Evolutionary conservation across 768 basidiomycete species (phyloP), one percentile per base, ranked within the genome.

Genomic region (Amanita inopinata): DNA sequence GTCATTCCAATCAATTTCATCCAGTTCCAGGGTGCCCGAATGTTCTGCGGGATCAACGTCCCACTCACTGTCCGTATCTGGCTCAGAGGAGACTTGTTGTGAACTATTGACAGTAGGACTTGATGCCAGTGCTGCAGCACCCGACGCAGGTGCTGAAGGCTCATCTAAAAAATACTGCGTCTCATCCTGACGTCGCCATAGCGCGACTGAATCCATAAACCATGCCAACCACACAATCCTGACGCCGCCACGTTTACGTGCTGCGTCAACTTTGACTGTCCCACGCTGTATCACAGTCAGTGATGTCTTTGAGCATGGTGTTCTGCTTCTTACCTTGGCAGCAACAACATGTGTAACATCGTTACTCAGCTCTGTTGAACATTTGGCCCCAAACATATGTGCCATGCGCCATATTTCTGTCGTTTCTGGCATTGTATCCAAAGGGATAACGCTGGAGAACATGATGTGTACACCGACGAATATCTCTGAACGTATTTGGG

Each of bases 361-460:
- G 19, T 58, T 60, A 3, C 69, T 70, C 30, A 96, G 57, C 49
- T 89, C 80, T 11, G 73, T 80, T 35, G 79, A 73, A 59, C 83
- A 88, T 35, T 67, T 69, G 2, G 94, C 94, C 6, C 94, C 94
- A 52, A 96, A 98, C 63, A 85, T 81, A 36, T 74, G 71, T 9
- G 94, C 90, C 57, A 83, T 70, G 51, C 76, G 71, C 90, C 90
- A 94, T 38, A 90, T 77, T 53, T 91, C 89, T 38, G 75, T 86
- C 36, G 70, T 68, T 58, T 91, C 82, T 27, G 89, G 84, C 43
- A 64, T 69, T 2, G 78, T 80, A 53, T 90, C 83, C n/a, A 93
- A 73, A 3, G 94, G 92, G 43, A 98, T 92, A 30, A 99, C 79
- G 44, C 92, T 89, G 1, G 94, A 97, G 62, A 99, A 98, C 25